Conservation (phyloP, 495 filamentous ascomycete genomes). For the Penicillium roqueforti region DNA sequence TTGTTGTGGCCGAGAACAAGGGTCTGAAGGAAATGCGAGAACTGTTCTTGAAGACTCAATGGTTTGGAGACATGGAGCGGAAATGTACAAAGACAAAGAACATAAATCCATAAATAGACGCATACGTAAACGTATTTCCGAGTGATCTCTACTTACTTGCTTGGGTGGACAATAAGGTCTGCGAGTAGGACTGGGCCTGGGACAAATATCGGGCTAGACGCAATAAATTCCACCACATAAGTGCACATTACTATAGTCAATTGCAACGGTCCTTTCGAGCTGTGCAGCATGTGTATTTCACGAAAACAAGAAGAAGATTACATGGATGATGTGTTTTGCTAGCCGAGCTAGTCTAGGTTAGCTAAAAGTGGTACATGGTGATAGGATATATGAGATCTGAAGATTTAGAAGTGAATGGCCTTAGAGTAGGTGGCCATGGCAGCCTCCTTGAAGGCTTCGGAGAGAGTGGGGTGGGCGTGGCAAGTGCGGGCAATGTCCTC, state of each 20-base stretch:
- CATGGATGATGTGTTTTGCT: constrained; percentile 42
- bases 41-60: constrained; percentile 18
- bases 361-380: constrained; percentile 35
- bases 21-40: constrained; percentile 21
- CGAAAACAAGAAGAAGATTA: constrained; percentile 35
- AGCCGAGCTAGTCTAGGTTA: constrained; percentile 39
- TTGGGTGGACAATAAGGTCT: not conserved
- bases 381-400: constrained; percentile 25
- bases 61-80: constrained; percentile 5
- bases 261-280: not conserved
- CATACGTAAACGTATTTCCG: not conserved
- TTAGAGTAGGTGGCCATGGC: constrained; percentile 97
- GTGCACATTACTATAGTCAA: not conserved
- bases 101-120: not conserved
- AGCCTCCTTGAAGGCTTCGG: constrained; percentile 99
- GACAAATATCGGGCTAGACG: not conserved
- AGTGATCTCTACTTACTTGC: too few relatives aligned
- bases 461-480: constrained; percentile 94
- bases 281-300: constrained; percentile 2
- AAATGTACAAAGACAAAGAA: not conserved
- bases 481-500: constrained; percentile 95
- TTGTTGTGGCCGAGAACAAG: constrained; percentile 24
- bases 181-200: not conserved
- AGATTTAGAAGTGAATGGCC: constrained; percentile 85
- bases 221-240: not conserved